Base-by-base conservation (phyloP, 2,329 filamentous ascomycete genomes). In the Apiospora rasikravindrae region DNA sequence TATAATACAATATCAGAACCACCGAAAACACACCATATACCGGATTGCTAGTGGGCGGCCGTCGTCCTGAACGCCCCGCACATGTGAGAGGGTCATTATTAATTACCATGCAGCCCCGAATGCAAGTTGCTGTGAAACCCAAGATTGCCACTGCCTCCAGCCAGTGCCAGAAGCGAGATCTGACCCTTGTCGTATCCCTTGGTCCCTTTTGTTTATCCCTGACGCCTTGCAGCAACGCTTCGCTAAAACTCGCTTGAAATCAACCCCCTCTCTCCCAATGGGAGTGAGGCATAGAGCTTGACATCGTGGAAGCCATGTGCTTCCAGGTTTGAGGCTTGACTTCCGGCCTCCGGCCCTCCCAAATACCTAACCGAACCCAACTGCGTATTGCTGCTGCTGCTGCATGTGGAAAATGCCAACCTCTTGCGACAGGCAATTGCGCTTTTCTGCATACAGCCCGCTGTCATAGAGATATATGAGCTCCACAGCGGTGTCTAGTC, bases 161-260 rank as follows among this genome's bases (percentile, higher is more conserved):
- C 57, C 29, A 64, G 33, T n/a, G 57, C 57, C 57, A 64, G 29
- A 64, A 64, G 57, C 57, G 57, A 64, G 29, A 64, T 64, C 57
- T 6, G 33, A n/a, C 33, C 33, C 57, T 64, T 40, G 57, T 64
- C 57, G 22, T 11, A 64, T 64, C 57, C 57, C 57, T 64, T 19
- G 29, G 19, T 40, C 40, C n/a, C 57, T 40, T 64, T 40, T 64
- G 57, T 40, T n/a, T 64, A 64, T 64, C 29, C 57, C 33, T 64
- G 57, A 64, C 57, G 57, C 57, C 57, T 40, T 64, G 57, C 57
- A 64, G 57, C 57, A 64, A 64, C 33, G 57, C 57, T 64, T 64
- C 57, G 57, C 29, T 64, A 40, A 64, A 40, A 40, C 19, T 19
- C 29, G 14, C 19, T 64, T 40, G 57, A 40, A 40, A 64, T 13